Conservation (phyloP, 2,329 filamentous ascomycete genomes). For the Neofusicoccum ribis region DNA sequence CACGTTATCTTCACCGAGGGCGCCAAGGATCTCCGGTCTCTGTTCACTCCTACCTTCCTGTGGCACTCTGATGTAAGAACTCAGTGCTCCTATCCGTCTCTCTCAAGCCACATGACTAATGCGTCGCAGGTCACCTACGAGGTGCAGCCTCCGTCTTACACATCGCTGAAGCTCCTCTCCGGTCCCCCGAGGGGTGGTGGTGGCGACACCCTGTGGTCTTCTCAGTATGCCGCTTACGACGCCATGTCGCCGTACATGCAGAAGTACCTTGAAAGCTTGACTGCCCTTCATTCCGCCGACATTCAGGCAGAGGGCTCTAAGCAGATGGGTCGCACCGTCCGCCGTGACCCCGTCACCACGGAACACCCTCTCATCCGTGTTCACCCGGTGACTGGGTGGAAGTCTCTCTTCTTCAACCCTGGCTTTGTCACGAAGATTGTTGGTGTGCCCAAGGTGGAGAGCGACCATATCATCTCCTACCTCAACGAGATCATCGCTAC, state of each 20-base stretch:
- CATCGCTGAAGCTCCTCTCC: slow-evolving; percentile 55
- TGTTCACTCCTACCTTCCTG: slow-evolving; percentile 57
- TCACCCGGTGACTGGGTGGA: slow-evolving; percentile 64
- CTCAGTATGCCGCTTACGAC: slow-evolving; percentile 61
- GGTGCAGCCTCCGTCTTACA: slow-evolving; percentile 59
- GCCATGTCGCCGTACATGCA: slow-evolving; percentile 57
- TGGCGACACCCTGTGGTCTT: slow-evolving; percentile 60
- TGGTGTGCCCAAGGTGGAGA: slow-evolving; percentile 59
- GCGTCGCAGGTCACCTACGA: slow-evolving; percentile 54
- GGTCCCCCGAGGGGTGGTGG: slow-evolving; percentile 57
- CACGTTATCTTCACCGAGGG: slow-evolving; percentile 58
- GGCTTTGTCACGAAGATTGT: slow-evolving; percentile 60
- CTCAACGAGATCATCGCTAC: slow-evolving; percentile 58
- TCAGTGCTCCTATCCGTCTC: background rate
- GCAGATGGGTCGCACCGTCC: slow-evolving; percentile 52
- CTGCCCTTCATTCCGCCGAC: slow-evolving; percentile 56
- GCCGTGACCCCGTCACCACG: slow-evolving; percentile 54
- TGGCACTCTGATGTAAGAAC: slow-evolving; percentile 55
- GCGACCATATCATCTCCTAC: slow-evolving; percentile 52
- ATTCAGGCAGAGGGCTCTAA: slow-evolving; percentile 55
- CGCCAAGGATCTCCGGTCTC: slow-evolving; percentile 53
- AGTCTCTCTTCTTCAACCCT: slow-evolving; percentile 60
- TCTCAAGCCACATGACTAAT: slow-evolving; percentile 25
- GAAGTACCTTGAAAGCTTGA: slow-evolving; percentile 58
- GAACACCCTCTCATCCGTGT: slow-evolving; percentile 60